Conservation (phyloP, 2,329 filamentous ascomycete genomes). For the Talaromyces islandicus region DNA sequence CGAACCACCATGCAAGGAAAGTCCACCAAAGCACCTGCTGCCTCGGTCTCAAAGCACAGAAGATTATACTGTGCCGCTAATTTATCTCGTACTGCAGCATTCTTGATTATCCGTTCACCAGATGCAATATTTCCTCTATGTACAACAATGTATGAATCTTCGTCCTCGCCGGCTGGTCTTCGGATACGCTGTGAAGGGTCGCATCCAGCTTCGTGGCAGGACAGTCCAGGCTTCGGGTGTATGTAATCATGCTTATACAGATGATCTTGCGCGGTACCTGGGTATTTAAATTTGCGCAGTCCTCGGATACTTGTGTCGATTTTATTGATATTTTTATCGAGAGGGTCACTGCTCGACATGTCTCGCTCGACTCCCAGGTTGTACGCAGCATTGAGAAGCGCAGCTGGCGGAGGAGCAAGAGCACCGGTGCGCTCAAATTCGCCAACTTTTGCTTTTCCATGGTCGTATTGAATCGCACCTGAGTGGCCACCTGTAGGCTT, state of each 20-base stretch:
- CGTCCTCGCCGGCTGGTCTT: not conserved
- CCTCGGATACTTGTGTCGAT: not conserved
- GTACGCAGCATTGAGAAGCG: conserved; percentile 5
- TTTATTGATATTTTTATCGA: not conserved
- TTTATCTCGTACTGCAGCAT: not conserved
- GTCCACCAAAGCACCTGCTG: not conserved
- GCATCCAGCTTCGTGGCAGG: not conserved
- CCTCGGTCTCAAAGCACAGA: not conserved
- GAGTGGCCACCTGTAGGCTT: not conserved
- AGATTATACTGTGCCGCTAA: not conserved
- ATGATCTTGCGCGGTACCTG: not conserved
- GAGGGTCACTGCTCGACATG: not conserved
- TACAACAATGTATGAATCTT: not conserved
- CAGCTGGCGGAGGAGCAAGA: conserved; percentile 1
- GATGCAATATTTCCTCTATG: conserved; percentile 1
- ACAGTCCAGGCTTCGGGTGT: not conserved
- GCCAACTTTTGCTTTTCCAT: not conserved
- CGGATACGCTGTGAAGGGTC: not conserved
- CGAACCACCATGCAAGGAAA: not conserved
- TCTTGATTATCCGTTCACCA: not conserved
- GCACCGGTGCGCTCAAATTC: not conserved
- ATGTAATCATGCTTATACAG: not conserved
- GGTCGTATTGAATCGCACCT: not conserved
- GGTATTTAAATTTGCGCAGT: not conserved
- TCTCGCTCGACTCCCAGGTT: not conserved